These are phyloP conservation scores for Fusarium brevicatenulatum DNA, from an alignment of 2,329 filamentous ascomycete genomes.

Conservation along the genomic window DNA sequence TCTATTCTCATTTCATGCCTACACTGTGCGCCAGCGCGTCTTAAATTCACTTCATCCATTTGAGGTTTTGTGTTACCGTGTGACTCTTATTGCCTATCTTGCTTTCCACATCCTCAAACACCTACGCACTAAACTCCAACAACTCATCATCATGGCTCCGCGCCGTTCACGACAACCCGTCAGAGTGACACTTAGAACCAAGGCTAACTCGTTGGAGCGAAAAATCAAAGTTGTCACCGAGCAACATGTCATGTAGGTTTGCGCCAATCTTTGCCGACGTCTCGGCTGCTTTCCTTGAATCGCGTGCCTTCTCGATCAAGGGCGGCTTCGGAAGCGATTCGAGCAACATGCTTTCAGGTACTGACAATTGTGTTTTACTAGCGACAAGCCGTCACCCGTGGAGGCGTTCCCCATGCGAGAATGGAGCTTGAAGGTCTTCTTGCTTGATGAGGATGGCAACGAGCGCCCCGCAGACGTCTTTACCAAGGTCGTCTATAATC, in stretches of 20 bases:
- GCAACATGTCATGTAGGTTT: conserved; percentile 84
- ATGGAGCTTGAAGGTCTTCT: conserved; percentile 88
- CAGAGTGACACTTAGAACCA: conserved; percentile 17
- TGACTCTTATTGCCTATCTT: conserved; percentile 5
- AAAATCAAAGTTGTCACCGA: conserved; percentile 93
- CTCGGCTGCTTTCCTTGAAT: neutral
- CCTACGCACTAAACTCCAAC: neutral
- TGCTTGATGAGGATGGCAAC: conserved; percentile 87
- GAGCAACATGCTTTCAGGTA: neutral
- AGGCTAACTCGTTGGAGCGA: conserved; percentile 69
- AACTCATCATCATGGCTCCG: conserved; percentile 29
- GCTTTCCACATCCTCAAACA: conserved; percentile 1
- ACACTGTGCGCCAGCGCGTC: conserved; percentile 16
- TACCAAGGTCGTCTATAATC: conserved; percentile 90
- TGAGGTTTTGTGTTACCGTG: conserved; percentile 13
- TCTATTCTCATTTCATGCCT: neutral
- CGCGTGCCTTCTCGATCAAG: neutral
- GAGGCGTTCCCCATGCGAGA: conserved; percentile 92
- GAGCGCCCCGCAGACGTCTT: conserved; percentile 86
- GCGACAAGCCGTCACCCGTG: conserved; percentile 79
- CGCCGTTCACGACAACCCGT: conserved; percentile 26
- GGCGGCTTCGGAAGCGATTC: neutral
- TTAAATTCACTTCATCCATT: neutral
- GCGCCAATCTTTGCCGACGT: neutral
- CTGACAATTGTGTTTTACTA: conserved; percentile 11